Evolutionary conservation across 352 stramenopile genomes (phyloP).

Genomic region (Globisporangium mamillatum): DNA sequence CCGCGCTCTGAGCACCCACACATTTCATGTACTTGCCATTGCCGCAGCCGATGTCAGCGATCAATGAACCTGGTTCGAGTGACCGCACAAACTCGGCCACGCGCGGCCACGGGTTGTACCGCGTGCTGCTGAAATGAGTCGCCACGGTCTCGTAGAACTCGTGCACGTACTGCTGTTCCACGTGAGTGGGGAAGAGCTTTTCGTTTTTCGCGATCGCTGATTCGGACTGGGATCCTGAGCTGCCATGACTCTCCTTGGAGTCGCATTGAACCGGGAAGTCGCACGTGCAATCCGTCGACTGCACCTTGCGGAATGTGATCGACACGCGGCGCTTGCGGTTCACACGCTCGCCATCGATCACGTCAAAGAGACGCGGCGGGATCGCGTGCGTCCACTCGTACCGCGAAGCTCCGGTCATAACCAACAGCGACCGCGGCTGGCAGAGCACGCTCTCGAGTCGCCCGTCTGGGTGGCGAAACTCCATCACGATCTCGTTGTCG

Average conservation of each 20-base stretch:
- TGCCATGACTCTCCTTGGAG: conserved; percentile 6
- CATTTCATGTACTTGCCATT: conserved; percentile 91
- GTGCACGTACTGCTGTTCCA: conserved; percentile 84
- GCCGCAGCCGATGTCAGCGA: conserved; percentile 82
- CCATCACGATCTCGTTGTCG: conserved; percentile 81
- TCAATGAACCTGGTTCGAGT: conserved; percentile 51
- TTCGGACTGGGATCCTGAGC: neutral
- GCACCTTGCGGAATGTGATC: conserved; percentile 88
- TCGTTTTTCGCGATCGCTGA: conserved; percentile 7
- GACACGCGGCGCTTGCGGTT: conserved; percentile 67
- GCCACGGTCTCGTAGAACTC: conserved; percentile 86
- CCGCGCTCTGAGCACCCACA: conserved; percentile 46
- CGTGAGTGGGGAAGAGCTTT: conserved; percentile 45
- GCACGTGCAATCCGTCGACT: conserved; percentile 62
- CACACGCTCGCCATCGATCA: conserved; percentile 73
- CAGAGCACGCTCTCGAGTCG: conserved; percentile 63
- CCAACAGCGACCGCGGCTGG: conserved; percentile 66
- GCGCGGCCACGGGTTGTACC: conserved; percentile 80
- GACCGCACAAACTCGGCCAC: conserved; percentile 66
- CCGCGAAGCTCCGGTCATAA: conserved; percentile 80
- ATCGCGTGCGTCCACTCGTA: conserved; percentile 91
- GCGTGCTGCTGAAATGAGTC: conserved; percentile 82
- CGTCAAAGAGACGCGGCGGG: conserved; percentile 75
- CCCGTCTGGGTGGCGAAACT: conserved; percentile 69
- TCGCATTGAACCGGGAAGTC: conserved; percentile 73